Evolutionary conservation across 495 filamentous ascomycete species (phyloP).

Genomic region (Schizothecium vesticola): DNA sequence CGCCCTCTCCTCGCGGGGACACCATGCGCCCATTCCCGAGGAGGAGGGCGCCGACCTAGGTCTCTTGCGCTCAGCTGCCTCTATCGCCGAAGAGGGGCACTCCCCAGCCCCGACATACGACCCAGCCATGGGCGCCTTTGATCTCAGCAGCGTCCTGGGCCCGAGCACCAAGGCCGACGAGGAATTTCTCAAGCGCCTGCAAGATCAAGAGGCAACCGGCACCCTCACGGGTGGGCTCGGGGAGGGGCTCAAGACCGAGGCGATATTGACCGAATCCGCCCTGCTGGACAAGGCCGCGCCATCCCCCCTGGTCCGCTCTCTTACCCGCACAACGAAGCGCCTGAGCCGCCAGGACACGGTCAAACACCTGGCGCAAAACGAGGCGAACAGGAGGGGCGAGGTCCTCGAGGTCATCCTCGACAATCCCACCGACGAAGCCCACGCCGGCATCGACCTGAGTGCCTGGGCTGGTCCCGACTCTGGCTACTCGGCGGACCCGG

Average conservation of each 20-base stretch:
- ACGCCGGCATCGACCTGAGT: constrained; percentile 35
- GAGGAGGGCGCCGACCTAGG: constrained; percentile 40
- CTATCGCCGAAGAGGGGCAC: constrained; percentile 14
- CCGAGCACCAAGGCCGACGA: constrained; percentile 34
- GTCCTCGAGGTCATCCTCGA: constrained; percentile 49
- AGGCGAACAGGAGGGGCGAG: constrained; percentile 48
- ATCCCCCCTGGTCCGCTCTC: constrained; percentile 31
- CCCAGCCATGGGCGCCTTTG: constrained; percentile 26
- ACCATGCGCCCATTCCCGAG: constrained; percentile 39
- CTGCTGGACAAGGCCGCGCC: constrained; percentile 33
- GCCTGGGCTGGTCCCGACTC: constrained; percentile 32
- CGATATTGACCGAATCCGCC: constrained; percentile 35
- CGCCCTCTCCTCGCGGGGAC: constrained; percentile 11
- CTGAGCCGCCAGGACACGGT: constrained; percentile 32
- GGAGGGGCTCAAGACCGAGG: constrained; percentile 35
- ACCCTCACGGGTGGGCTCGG: constrained; percentile 47
- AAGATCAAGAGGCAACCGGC: constrained; percentile 42
- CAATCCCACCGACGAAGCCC: constrained; percentile 23
- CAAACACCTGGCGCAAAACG: constrained; percentile 41
- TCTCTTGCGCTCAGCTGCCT: constrained; percentile 33
- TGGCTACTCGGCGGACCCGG: constrained; percentile 1
- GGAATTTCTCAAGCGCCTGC: constrained; percentile 34
- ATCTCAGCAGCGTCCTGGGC: constrained; percentile 34
- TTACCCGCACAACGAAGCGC: constrained; percentile 25
- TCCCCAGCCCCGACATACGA: constrained; percentile 5